Evolutionary conservation across 108 stramenopile species (phyloP).

Genomic region (Discostella pseudostelligera): DNA sequence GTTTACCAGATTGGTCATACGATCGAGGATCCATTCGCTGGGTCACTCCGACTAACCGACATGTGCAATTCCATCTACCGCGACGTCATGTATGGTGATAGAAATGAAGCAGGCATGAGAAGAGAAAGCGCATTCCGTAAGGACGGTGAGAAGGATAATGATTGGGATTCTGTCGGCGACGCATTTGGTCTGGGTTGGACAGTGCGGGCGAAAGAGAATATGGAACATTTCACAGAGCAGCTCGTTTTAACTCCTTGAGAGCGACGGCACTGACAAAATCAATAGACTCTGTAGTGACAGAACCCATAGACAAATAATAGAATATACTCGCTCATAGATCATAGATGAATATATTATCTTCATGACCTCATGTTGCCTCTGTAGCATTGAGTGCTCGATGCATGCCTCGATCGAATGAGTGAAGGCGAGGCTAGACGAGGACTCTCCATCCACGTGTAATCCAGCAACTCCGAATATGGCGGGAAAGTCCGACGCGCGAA

Average conservation of each 20-base stretch:
- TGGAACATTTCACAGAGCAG: slow-evolving; percentile 34
- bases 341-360: no score
- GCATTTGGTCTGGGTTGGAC: slow-evolving; percentile 45
- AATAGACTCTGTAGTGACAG: background rate
- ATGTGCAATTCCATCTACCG: slow-evolving; percentile 65
- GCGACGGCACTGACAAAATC: background rate
- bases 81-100: slow-evolving; percentile 56
- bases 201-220: slow-evolving; percentile 20
- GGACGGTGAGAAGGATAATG: slow-evolving; percentile 29
- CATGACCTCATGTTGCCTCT: no score
- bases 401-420: no score
- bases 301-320: background rate
- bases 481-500: no score
- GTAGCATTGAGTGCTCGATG: no score
- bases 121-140: slow-evolving; percentile 45
- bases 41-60: slow-evolving; percentile 59
- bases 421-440: no score
- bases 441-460: no score
- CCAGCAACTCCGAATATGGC: no score
- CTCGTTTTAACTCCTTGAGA: slow-evolving; percentile 11
- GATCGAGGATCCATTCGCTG: slow-evolving; percentile 91
- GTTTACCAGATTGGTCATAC: slow-evolving; percentile 89
- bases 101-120: slow-evolving; percentile 45
- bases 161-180: slow-evolving; percentile 38
- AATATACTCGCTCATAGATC: background rate